phyloP scores from a whole-genome alignment of 345 rosid species.

The Kandelia obovata region DNA sequence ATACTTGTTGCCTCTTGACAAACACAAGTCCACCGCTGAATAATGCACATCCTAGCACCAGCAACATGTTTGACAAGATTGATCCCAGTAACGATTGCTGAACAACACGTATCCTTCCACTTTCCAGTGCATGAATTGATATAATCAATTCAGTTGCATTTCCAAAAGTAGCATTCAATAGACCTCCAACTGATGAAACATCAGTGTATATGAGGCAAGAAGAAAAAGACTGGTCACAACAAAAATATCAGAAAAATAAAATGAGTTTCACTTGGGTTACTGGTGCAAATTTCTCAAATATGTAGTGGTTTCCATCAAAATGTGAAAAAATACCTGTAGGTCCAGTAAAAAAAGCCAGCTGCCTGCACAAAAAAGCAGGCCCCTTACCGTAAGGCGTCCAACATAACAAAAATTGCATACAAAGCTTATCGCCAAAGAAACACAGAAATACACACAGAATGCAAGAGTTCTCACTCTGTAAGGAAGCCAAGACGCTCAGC shows the following conservation, averaged over 20 bases:
- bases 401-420: neutral
- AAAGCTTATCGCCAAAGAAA: neutral
- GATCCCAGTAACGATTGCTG: slow-evolving; percentile 54
- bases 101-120: slow-evolving; percentile 46
- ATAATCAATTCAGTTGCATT: slow-evolving; percentile 56
- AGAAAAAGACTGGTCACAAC: too few relatives aligned
- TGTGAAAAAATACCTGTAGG: slow-evolving; percentile 30
- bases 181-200: slow-evolving; percentile 41
- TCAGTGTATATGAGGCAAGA: too few relatives aligned
- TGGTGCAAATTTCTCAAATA: neutral
- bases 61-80: slow-evolving; percentile 52
- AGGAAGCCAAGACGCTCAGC: slow-evolving; percentile 55
- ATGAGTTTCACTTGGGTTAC: neutral
- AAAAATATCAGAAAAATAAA: too few relatives aligned
- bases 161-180: slow-evolving; percentile 48
- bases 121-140: slow-evolving; percentile 41
- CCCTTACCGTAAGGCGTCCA: slow-evolving; percentile 7
- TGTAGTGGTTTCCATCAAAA: too few relatives aligned
- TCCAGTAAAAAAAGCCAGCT: slow-evolving; percentile 49
- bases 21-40: slow-evolving; percentile 47
- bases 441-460: neutral
- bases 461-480: slow-evolving; percentile 36
- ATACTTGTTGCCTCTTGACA: slow-evolving; percentile 38
- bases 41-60: slow-evolving; percentile 55
- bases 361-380: slow-evolving; percentile 35